Percentiles rank a stretch among this genome's conserved stretches.
Evolutionary conservation across 2,329 filamentous ascomycete species (phyloP).

Genomic region (Trichoderma asperellum): DNA sequence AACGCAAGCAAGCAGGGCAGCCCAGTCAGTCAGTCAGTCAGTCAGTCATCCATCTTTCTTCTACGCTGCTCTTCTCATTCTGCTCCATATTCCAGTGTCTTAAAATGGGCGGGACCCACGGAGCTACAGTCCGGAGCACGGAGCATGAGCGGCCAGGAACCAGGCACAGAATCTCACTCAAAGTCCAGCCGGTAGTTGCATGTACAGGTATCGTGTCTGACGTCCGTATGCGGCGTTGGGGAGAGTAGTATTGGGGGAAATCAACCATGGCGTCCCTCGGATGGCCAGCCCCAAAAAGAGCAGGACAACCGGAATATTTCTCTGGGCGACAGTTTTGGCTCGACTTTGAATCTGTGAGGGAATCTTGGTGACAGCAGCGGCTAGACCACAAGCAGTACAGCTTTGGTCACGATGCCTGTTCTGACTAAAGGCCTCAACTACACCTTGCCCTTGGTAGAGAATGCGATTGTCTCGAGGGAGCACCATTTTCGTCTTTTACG

Average conservation of each 20-base stretch:
- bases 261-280: constrained; percentile 7
- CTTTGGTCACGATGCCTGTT: not conserved
- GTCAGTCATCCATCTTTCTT: not conserved
- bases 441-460: not conserved
- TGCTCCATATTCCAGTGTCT: not conserved
- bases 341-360: not conserved
- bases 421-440: not conserved
- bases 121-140: not conserved
- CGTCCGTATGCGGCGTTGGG: not conserved
- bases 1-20: not conserved
- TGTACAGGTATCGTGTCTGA: not conserved
- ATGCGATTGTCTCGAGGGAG: not conserved
- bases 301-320: constrained; percentile 14
- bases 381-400: not conserved
- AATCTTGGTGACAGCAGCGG: not conserved
- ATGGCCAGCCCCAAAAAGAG: constrained; percentile 26
- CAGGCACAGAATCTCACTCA: constrained; percentile 23
- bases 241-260: constrained; percentile 11
- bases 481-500: not conserved
- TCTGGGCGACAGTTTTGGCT: not conserved
- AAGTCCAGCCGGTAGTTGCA: constrained; percentile 1
- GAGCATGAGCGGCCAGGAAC: constrained; percentile 13
- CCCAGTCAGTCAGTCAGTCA: not conserved
- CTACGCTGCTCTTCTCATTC: not conserved
- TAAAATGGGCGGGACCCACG: not conserved